These are phyloP conservation scores for Mrakia gelida DNA, from an alignment of 768 basidiomycete species.

Conservation along the genomic window DNA sequence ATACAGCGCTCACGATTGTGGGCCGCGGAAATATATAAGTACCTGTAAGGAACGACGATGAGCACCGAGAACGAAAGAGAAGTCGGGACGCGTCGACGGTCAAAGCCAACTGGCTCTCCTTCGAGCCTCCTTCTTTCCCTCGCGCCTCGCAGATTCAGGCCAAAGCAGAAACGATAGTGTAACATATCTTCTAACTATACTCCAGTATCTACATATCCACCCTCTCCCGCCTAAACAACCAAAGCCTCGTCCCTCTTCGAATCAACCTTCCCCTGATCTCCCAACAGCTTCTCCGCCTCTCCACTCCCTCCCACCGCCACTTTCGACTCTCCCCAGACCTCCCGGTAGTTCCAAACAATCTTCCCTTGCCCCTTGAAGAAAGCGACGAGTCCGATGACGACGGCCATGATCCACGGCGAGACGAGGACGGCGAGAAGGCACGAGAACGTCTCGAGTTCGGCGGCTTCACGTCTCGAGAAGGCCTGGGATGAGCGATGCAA, in stretches of 20 bases:
- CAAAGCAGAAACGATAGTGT: too few species aligned
- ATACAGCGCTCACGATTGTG: too few species aligned
- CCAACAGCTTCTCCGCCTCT: background rate
- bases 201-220: too few species aligned
- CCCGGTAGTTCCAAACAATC: slow-evolving; percentile 12
- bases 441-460: background rate
- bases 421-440: background rate
- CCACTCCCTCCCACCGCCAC: background rate
- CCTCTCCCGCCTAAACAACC: background rate
- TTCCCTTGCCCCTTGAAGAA: background rate
- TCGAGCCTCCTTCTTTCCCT: too few species aligned
- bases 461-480: background rate
- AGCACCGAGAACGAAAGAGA: too few species aligned
- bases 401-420: background rate
- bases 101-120: too few species aligned
- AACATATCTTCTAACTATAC: too few species aligned
- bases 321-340: slow-evolving; percentile 1
- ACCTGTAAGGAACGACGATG: too few species aligned
- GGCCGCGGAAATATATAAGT: too few species aligned
- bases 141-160: too few species aligned
- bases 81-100: too few species aligned
- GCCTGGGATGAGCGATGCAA: background rate
- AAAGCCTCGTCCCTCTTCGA: background rate
- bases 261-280: background rate
- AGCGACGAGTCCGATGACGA: background rate